Conservation (phyloP, 2,329 filamentous ascomycete species). For the Epichloe glyceriae region DNA sequence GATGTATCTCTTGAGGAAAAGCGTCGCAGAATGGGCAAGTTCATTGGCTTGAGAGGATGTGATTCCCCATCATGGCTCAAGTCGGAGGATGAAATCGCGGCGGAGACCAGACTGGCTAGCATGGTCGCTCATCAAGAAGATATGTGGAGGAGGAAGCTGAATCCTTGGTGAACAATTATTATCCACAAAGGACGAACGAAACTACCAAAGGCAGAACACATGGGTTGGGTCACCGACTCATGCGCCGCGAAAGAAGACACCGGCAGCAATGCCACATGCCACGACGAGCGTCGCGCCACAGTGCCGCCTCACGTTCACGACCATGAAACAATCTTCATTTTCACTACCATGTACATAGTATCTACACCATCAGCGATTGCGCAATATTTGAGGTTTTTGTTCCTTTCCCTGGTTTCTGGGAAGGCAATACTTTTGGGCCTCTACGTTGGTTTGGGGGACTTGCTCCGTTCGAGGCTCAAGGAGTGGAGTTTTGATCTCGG, state of each 20-base stretch:
- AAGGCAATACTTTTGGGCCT: not conserved
- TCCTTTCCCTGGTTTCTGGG: not conserved
- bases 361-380: constrained; percentile 3
- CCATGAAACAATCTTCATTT: not conserved
- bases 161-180: constrained; percentile 12
- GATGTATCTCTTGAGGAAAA: constrained; percentile 50
- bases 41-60: constrained; percentile 56
- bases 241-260: not conserved
- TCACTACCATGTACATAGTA: constrained; percentile 2
- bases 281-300: not conserved
- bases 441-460: not conserved
- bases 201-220: too few species aligned
- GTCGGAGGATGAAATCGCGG: constrained; percentile 35
- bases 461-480: not conserved
- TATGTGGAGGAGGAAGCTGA: constrained; percentile 33
- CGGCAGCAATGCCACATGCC: constrained; percentile 2
- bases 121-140: constrained; percentile 28
- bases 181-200: too few species aligned
- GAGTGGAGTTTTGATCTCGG: not conserved
- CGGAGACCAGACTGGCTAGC: constrained; percentile 26
- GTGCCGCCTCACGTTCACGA: not conserved
- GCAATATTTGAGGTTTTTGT: not conserved
- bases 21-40: constrained; percentile 56
- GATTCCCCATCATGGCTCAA: constrained; percentile 25
- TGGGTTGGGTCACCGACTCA: not conserved